Percentiles rank a stretch among this genome's conserved stretches.
Conservation (phyloP, 768 basidiomycete species). For the Mycena capillaripes region DNA sequence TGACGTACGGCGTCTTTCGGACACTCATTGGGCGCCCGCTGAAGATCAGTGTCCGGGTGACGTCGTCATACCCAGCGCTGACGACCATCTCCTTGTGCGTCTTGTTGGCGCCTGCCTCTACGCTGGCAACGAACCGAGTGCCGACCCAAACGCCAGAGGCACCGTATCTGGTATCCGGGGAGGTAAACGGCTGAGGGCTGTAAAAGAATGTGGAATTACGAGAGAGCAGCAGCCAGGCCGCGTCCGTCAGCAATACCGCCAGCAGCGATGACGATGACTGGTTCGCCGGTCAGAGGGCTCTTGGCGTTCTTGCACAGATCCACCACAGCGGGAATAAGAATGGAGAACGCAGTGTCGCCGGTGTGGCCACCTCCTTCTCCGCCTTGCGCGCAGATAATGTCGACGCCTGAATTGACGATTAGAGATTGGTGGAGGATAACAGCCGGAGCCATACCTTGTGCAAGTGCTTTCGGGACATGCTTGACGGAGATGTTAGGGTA, state of each 20-base stretch:
- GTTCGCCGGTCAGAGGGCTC: slow-evolving; percentile 84
- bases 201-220: slow-evolving; percentile 54
- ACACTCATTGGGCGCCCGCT: slow-evolving; percentile 87
- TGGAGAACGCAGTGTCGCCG: slow-evolving; percentile 84
- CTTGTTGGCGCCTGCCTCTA: slow-evolving; percentile 84
- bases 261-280: slow-evolving; percentile 84
- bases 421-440: slow-evolving; percentile 2
- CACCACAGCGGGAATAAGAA: slow-evolving; percentile 86
- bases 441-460: slow-evolving; percentile 61
- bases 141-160: slow-evolving; percentile 92
- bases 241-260: slow-evolving; percentile 90
- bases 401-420: slow-evolving; percentile 67
- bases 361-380: slow-evolving; percentile 94
- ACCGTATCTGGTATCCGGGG: slow-evolving; percentile 67
- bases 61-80: slow-evolving; percentile 83
- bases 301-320: slow-evolving; percentile 79
- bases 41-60: slow-evolving; percentile 78
- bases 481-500: slow-evolving; percentile 46
- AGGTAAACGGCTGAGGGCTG: background rate
- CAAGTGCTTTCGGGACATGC: slow-evolving; percentile 84
- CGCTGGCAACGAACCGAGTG: slow-evolving; percentile 88
- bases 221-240: slow-evolving; percentile 81
- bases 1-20: slow-evolving; percentile 84
- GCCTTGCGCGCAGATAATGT: slow-evolving; percentile 91
- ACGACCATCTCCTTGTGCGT: slow-evolving; percentile 79